These are phyloP conservation scores for Ceratocystis huliohia DNA, from an alignment of 2,329 filamentous ascomycete species.

Conservation along the genomic window DNA sequence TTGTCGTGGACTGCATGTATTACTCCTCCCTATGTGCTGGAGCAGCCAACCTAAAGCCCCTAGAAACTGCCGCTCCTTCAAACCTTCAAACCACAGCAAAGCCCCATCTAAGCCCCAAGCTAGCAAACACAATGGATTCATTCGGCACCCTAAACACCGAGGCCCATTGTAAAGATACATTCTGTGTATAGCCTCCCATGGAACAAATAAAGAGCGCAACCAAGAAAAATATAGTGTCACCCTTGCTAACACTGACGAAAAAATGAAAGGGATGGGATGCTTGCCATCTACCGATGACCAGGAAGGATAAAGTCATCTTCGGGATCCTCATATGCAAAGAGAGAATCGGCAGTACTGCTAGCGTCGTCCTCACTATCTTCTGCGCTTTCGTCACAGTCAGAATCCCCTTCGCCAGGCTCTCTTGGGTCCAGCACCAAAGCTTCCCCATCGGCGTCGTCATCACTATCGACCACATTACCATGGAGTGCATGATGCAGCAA, in stretches of 20 bases:
- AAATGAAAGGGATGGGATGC: not conserved
- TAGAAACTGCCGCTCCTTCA: not conserved
- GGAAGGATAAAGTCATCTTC: conserved; percentile 40
- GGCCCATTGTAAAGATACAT: not conserved
- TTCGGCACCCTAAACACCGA: not conserved
- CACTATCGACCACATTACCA: conserved; percentile 28
- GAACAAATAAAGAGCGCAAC: not conserved
- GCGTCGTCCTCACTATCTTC: conserved; percentile 37
- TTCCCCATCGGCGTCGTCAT: conserved; percentile 26
- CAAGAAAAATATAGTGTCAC: not conserved
- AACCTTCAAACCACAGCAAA: not conserved
- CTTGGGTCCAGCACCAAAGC: not conserved
- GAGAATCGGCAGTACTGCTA: conserved; percentile 28
- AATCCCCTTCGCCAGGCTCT: not conserved
- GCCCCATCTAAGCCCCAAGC: not conserved
- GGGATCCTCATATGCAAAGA: conserved; percentile 34
- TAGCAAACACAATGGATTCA: not conserved
- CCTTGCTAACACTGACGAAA: not conserved
- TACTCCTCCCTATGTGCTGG: no score
- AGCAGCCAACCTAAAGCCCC: no score
- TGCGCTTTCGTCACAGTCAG: conserved; percentile 24
- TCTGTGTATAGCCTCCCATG: not conserved
- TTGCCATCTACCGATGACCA: conserved; percentile 35
- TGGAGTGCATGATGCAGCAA: conserved; percentile 19
- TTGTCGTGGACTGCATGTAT: no score